phyloP scores from a whole-genome alignment of 2,329 filamentous ascomycete genomes.

The Xylaria sp. region DNA sequence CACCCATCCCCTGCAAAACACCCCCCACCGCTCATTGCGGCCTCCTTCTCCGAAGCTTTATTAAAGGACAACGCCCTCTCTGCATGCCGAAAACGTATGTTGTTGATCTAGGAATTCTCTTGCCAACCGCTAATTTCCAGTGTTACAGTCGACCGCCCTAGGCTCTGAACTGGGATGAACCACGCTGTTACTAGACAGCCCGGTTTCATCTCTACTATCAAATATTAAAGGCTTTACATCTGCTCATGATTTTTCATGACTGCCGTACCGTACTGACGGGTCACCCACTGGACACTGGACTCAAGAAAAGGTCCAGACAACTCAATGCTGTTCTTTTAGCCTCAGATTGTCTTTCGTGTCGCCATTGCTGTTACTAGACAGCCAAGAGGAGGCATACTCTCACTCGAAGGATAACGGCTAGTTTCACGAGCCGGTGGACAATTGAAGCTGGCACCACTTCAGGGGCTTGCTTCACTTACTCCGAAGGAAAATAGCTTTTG shows the following conservation, averaged over 20 bases:
- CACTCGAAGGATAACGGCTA: conserved; percentile 1
- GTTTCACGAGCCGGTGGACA: conserved; percentile 5
- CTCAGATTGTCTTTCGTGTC: conserved; percentile 25
- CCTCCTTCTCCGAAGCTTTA: neutral
- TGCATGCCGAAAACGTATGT: conserved; percentile 2
- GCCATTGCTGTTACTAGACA: conserved; percentile 51
- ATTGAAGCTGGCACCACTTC: neutral
- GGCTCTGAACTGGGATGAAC: conserved; percentile 27
- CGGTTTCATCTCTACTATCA: conserved; percentile 26
- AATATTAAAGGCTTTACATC: neutral
- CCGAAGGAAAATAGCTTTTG: neutral
- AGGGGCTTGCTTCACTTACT: neutral
- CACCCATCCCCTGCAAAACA: neutral
- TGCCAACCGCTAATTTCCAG: neutral
- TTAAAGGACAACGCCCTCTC: neutral
- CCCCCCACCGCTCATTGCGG: neutral
- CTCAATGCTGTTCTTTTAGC: conserved; percentile 39
- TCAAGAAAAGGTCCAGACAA: conserved; percentile 32
- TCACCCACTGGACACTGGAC: conserved; percentile 20
- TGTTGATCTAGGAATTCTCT: neutral
- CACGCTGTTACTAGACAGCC: conserved; percentile 48
- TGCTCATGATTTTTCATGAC: conserved; percentile 1
- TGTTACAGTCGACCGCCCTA: conserved; percentile 5
- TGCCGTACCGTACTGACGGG: neutral
- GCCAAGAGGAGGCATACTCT: conserved; percentile 33